Evolutionary conservation across 139 green algal species (phyloP), one percentile per base, ranked within the genome.

Genomic region (Haematococcus lacustris): DNA sequence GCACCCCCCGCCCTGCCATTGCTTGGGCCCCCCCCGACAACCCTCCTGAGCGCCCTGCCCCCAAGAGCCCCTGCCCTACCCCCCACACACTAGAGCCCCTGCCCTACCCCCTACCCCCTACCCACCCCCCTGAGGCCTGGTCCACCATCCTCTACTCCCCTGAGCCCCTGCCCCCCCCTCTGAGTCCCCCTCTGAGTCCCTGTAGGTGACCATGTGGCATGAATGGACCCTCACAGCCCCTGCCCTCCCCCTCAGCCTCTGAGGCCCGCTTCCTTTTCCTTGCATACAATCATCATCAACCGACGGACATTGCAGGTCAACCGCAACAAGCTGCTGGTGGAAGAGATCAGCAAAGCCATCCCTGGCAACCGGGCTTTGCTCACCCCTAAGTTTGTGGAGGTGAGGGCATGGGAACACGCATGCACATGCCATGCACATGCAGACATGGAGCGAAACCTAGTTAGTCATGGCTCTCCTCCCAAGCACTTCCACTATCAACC

Each of bases 321-420:
- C 72, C 85, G 83, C 38, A 93, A 93, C 81, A 79, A 91, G 74
- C 32, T 80, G 32, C 77, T 97, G 59, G 77, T 96, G 9, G 84
- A 93, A n/a, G 82, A 80, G 13, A 73, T 97, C 38, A 76, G 78
- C 70, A 73, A 88, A 50, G 94, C 88, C 73, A 81, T 97, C 51
- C 91, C 91, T 23, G 70, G 72, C 40, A 85, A 89, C 43, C 63
- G 91, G 6, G 70, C 51, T 3, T 78, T 71, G 23, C 80, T 98
- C 34, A 92, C 70, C 26, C 33, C 68, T 38, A 32, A 26, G 13
- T 64, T 64, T 26, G 21, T 64, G 13, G 4, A 32, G 53, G 53
- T 64, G 21, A 57, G 47, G 47, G 21, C 47, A 13, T 57, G 13
- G n/a, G n/a, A n/a, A n/a, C n/a, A n/a, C n/a, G n/a, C n/a, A n/a